Evolutionary conservation across 768 basidiomycete species (phyloP), one percentile per base, ranked within the genome.

Genomic region (Punctularia strigosozonata): DNA sequence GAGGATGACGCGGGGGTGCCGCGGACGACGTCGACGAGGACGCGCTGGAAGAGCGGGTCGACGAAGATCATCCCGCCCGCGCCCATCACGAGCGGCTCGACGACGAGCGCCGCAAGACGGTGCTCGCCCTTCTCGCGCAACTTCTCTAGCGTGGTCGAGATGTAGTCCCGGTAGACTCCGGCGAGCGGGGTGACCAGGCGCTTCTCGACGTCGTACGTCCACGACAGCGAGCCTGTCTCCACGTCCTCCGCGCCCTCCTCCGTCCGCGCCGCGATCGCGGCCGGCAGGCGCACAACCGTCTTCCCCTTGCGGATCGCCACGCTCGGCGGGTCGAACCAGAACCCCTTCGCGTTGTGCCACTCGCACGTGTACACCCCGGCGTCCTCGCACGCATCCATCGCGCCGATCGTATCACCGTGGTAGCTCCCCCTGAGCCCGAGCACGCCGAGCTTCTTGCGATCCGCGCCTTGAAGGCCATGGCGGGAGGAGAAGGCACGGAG

Each of bases 1-100:
- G 54, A 37, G 12, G 61, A 56, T 10, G 63, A 47, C 10, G 55
- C 55, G 23, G 52, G 50, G 19, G 60, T 41, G 46, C 66, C 58
- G 42, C 94, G 78, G 4, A 87, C 84, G 3, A 76, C 70, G 49
- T 95, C 89, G 28, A 97, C 63, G 46, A 98, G 57, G 22, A 90
- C 65, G 20, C 87, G 73, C 55, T 98, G 94, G 69, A 94, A 97
- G 31, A 98, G 76, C 6, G 94, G 94, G 54, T 98, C 94, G 19
- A 97, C 88, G 51, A 97, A 97, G 22, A 90, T 67, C 94, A 97
- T 97, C 0, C 94, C 94, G 1, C 88, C 94, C 0, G 94, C 91
- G 12, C 94, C 94, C 73, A 98, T 84, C 19, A 91, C 73, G 18
- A 92, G 68, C 0, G 94, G 94, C 54, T 98, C 94, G 21, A 98